Evolutionary conservation across 2,329 filamentous ascomycete genomes (phyloP).

Genomic region (Colletotrichum spinosum): DNA sequence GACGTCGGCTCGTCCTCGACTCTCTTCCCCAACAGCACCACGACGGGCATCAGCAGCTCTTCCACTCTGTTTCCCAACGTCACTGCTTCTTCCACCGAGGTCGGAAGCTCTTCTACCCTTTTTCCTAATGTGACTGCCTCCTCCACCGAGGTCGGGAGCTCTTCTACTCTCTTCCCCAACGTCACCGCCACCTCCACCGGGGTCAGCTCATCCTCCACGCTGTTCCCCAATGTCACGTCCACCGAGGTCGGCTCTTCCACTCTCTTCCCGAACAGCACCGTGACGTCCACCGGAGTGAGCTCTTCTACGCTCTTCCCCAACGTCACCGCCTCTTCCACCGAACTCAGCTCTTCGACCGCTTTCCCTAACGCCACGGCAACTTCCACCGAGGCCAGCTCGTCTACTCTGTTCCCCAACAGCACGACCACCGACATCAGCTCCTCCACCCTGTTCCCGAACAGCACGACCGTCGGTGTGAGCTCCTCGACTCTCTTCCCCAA

Average conservation of each 20-base stretch:
- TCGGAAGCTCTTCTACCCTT: neutral
- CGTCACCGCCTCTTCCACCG: conserved; percentile 3
- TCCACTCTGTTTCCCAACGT: conserved; percentile 11
- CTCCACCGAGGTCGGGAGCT: neutral
- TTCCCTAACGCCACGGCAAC: conserved; percentile 7
- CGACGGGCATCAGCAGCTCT: neutral
- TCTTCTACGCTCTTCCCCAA: conserved; percentile 25
- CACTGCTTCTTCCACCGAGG: neutral
- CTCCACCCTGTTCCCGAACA: neutral
- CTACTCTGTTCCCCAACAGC: conserved; percentile 16
- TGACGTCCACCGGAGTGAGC: neutral
- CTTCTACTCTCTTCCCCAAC: conserved; percentile 13
- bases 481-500: neutral
- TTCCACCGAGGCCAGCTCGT: conserved; percentile 10
- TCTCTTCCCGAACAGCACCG: conserved; percentile 19
- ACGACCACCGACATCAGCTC: neutral
- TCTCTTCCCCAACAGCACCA: conserved; percentile 11
- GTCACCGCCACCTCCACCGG: neutral
- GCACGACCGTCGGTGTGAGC: neutral
- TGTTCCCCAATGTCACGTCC: conserved; percentile 2
- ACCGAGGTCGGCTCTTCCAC: conserved; percentile 7
- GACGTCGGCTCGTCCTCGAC: neutral
- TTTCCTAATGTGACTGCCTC: conserved; percentile 16
- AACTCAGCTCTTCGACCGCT: conserved; percentile 4
- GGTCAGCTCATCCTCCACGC: neutral